Conservation (phyloP, 257 asterid genomes). For the Lycium ferocissimum region DNA sequence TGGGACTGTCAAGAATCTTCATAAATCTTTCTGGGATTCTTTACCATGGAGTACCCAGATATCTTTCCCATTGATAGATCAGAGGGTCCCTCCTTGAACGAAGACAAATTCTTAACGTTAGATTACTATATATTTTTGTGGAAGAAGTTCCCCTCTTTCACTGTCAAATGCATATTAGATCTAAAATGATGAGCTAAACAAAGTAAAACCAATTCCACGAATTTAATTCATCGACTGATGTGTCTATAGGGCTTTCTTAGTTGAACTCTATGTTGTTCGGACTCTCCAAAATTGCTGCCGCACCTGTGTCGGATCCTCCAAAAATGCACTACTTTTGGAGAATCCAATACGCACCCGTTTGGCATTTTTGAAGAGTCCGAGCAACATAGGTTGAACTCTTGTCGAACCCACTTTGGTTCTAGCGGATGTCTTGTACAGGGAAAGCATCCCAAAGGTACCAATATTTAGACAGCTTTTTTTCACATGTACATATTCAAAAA, state of each 20-base stretch:
- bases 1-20: background rate
- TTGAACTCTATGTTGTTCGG: background rate
- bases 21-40: background rate
- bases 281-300: no score
- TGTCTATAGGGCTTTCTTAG: slow-evolving; percentile 12
- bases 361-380: no score
- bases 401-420: background rate
- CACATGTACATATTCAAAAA: background rate
- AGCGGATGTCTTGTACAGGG: background rate
- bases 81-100: background rate
- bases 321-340: no score
- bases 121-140: background rate
- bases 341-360: no score
- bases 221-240: background rate
- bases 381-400: background rate
- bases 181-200: background rate
- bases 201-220: background rate
- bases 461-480: background rate
- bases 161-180: background rate
- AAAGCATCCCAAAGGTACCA: background rate
- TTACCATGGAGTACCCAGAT: background rate
- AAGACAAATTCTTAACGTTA: background rate
- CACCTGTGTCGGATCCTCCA: no score
- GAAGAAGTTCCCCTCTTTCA: slow-evolving; percentile 9
- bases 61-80: background rate